Evolutionary conservation across 768 basidiomycete genomes (phyloP), one percentile per base, ranked within the genome.

Genomic region (Leccinum incarnatum): DNA sequence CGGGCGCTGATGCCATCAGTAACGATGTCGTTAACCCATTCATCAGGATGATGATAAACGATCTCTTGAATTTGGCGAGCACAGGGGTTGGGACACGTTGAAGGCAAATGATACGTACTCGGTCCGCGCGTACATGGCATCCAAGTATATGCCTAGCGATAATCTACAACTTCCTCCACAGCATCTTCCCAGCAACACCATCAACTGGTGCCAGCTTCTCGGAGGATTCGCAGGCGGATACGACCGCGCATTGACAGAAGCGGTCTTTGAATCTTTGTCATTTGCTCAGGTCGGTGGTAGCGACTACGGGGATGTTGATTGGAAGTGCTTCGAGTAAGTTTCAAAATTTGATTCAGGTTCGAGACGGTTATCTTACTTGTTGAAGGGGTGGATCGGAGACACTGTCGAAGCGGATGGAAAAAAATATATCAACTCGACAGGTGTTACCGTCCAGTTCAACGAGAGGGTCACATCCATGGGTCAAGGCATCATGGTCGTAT

Each of bases 231-330:
- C 69, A 5, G 72, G 70, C 1, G 70, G 63, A 58, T 79, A 71
- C 60, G 75, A 79, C 56, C 67, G 68, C 0, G 68, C 68, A 15
- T 62, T 78, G 40, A 61, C 72, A 1, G 77, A 79, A 61, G 62
- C 67, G 0, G 69, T 79, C 21, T 59, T 79, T 19, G 69, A 62
- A 5, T 54, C 63, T 4, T 32, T 77, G 23, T 64, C 65, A 3
- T 75, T 75, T 21, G 66, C 61, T 36, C 32, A 49, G 1, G 36
- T 55, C 0, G 51, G 45, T 4, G 12, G 36, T 5, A 56, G 4
- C 5, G 9, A 57, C 37, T 65, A 45, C 4, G 63, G 61, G 7
- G 57, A 62, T 0, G 63, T 70, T 2, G 62, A 69, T 70, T 70
- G 68, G 68, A 65, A 64, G 34, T 75, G 70, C 45, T 69, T 75